Evolutionary conservation across 2,329 filamentous ascomycete genomes (phyloP), one percentile per base, ranked within the genome.

Genomic region (Aureobasidium sp.): DNA sequence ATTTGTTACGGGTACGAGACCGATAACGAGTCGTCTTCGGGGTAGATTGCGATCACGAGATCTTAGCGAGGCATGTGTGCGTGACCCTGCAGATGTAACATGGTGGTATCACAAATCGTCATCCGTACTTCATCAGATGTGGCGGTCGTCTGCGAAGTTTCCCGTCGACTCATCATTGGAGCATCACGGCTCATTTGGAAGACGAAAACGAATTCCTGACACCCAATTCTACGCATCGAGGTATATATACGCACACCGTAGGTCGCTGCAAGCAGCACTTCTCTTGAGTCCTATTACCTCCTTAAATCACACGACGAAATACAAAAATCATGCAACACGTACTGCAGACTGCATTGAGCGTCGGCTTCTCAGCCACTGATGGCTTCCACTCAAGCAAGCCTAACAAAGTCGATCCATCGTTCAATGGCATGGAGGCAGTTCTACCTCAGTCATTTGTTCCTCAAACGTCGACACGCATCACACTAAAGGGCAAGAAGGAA

Each of bases 321-420:
- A 51, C n/a, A 16, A 9, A 36, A 40, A 67, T n/a, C 15, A 74
- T 73, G 73, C 71, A 74, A 56, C 67, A 73, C 65, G 66, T 71
- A 23, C 71, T 75, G 20, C 71, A 74, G 53, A 67, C 69, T 27
- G 70, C 70, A 29, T 67, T 75, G 4, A 29, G 63, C 33, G 18
- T 56, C 15, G 69, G 69, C 33, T 54, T 70, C 38, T 73, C 72
- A 38, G 72, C 72, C 7, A 69, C 69, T 5, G 67, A 68, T 13
- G 72, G 72, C 50, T 64, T 69, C 36, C 72, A 75, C 65, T 66
- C 66, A 15, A 60, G 66, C 10, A 71, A 71, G 27, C 72, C 71
- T 5, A 69, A 73, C 40, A 69, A 48, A 1, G 68, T 71, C 15
- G 54, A 66, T 5, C 50, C 68, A 6, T 58, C 50, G 20, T 71